Percentiles rank a stretch among this genome's conserved stretches.
These are phyloP conservation scores for Rutidosis leptorrhynchoides DNA, from an alignment of 129 eudicot species.

Conservation along the genomic window DNA sequence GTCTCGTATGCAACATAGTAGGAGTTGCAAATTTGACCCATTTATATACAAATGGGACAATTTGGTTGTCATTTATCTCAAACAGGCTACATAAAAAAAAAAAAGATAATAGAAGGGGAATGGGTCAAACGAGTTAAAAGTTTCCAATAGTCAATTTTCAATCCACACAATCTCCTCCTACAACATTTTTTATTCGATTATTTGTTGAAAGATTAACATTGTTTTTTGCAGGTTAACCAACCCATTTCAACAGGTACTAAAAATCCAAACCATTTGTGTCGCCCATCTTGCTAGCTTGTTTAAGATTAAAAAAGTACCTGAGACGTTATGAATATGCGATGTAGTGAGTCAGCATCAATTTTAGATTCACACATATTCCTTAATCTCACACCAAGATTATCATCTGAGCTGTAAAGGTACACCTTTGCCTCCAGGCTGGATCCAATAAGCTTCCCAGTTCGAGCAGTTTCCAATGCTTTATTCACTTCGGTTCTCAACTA, in stretches of 20 bases:
- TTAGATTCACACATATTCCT: constrained; percentile 54
- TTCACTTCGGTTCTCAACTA: constrained; percentile 98
- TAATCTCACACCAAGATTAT: constrained; percentile 46
- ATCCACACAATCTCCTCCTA: no score
- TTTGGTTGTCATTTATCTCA: no score
- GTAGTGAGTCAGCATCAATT: constrained; percentile 69
- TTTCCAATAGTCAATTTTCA: not conserved
- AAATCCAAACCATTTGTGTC: not conserved
- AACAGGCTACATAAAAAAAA: no score
- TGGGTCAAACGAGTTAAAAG: not conserved
- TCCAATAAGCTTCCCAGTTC: constrained; percentile 78
- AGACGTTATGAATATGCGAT: constrained; percentile 89
- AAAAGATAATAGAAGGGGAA: not conserved
- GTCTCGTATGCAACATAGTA: no score
- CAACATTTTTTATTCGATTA: no score
- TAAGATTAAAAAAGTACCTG: constrained; percentile 51
- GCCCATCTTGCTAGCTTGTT: not conserved
- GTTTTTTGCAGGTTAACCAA: not conserved
- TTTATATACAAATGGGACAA: not conserved
- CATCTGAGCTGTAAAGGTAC: constrained; percentile 60
- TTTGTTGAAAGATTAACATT: not conserved
- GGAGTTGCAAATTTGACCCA: not conserved
- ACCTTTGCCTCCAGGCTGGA: constrained; percentile 97
- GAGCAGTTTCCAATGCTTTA: constrained; percentile 78
- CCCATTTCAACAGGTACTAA: not conserved